Base-by-base conservation (phyloP, 129 eudicot genomes). In the Artemisia argyi region DNA sequence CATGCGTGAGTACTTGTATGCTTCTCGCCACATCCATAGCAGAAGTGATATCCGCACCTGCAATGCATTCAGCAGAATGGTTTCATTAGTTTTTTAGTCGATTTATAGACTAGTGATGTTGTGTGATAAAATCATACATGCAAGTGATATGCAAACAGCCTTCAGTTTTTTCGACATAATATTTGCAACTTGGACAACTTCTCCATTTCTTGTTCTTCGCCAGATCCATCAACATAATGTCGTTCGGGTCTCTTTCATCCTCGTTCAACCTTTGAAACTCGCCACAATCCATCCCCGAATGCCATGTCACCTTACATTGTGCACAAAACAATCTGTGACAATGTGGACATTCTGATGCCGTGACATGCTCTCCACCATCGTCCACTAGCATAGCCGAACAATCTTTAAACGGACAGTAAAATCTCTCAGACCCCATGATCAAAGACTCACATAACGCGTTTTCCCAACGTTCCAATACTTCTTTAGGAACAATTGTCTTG, bases 251-350 rank as follows among this genome's bases (percentile, higher is more conserved):
- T 47, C 69, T 85, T 48, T 83, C 82, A n/a, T 66, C 78, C 9
- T 11, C 57, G 5, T 74, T 72, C 47, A 72, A 58, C 14, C 56
- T 81, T 66, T 78, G 65, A 64, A 69, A 83, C 68, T 81, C 91
- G 1, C 14, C 47, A 42, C 96, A 88, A 11, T n/a, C 68, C 12
- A 78, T 15, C 18, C 76, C 86, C 0, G 70, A 49, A 78, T 88
- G 95, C 90, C 88, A 88, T 1, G 77, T 67, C 16, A 85, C 88
- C 7, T 66, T 61, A 48, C 90, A 88, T 48, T 55, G 73, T 0
- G 88, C 95, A 13, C 96, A 88, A 47, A 88, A 85, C 58, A 85
- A 24, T 32, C 96, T 68, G 22, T 69, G 35, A 48, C 96, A 88
- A 3, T 42, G 50, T 0, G 91, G 96, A 52, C 96, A 85, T 46